A percentile compares a stretch with the other conserved stretches of the same genome.
Evolutionary conservation across 306 rosid species (phyloP).

Genomic region (Pueraria montana): DNA sequence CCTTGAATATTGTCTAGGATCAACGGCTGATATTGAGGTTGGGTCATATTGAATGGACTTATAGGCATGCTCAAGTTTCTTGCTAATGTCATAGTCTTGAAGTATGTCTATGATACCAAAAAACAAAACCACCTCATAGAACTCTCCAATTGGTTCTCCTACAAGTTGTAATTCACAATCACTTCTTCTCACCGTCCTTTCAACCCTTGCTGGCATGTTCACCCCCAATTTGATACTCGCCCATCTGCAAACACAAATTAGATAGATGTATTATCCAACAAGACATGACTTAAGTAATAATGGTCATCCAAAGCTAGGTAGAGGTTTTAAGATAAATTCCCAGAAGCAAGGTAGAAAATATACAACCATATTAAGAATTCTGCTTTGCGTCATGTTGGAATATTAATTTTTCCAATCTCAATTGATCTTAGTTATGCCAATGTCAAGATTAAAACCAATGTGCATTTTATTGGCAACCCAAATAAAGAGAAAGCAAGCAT

Average conservation of each 20-base stretch:
- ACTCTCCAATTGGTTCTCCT: constrained; percentile 87
- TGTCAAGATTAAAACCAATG: not conserved
- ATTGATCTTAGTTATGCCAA: not conserved
- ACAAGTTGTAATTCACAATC: constrained; percentile 71
- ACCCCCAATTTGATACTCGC: constrained; percentile 77
- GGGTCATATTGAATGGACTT: constrained; percentile 88
- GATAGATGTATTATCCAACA: constrained; percentile 55
- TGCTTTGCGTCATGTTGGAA: not conserved
- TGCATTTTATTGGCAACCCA: not conserved
- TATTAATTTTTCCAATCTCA: not conserved
- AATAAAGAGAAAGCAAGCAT: not conserved
- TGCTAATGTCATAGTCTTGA: constrained; percentile 89
- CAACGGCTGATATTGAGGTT: constrained; percentile 88
- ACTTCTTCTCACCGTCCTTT: constrained; percentile 72
- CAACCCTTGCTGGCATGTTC: constrained; percentile 91
- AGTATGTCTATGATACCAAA: constrained; percentile 88
- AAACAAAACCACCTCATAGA: constrained; percentile 78
- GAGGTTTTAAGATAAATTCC: not conserved
- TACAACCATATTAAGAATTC: no score
- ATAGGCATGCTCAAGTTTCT: constrained; percentile 93
- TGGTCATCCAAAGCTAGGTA: not conserved
- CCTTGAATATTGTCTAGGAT: constrained; percentile 88
- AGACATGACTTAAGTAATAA: constrained; percentile 48
- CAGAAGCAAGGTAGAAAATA: not conserved
- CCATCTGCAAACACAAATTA: constrained; percentile 63